phyloP scores from a whole-genome alignment of 2,329 filamentous ascomycete genomes.

The Paracorniculantispora psalliotae region DNA sequence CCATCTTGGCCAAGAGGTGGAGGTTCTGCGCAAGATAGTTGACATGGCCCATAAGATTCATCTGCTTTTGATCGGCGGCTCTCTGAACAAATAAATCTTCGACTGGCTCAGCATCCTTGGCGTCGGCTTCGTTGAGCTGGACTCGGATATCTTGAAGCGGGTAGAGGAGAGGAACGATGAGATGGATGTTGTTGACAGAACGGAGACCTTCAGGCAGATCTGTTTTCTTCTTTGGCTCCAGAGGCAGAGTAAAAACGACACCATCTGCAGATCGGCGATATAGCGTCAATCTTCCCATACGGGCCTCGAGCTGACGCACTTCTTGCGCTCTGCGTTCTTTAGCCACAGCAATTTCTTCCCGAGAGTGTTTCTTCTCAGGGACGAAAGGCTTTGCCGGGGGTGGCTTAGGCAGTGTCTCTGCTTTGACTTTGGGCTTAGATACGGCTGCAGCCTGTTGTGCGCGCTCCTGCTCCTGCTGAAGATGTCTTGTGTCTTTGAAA shows the following conservation, averaged over 20 bases:
- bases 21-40: slow-evolving; percentile 72
- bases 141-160: slow-evolving; percentile 64
- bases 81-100: slow-evolving; percentile 61
- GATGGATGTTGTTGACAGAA: slow-evolving; percentile 56
- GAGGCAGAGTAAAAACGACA: slow-evolving; percentile 62
- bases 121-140: slow-evolving; percentile 59
- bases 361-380: slow-evolving; percentile 47
- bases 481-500: slow-evolving; percentile 51
- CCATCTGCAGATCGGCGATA: slow-evolving; percentile 68
- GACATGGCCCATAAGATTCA: slow-evolving; percentile 66
- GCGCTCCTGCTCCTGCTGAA: slow-evolving; percentile 25
- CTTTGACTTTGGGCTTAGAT: slow-evolving; percentile 6
- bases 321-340: slow-evolving; percentile 60
- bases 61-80: slow-evolving; percentile 49
- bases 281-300: slow-evolving; percentile 61
- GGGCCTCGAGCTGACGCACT: slow-evolving; percentile 67
- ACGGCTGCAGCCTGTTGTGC: slow-evolving; percentile 11
- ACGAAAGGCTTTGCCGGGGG: slow-evolving; percentile 29
- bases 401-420: slow-evolving; percentile 8
- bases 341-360: slow-evolving; percentile 57
- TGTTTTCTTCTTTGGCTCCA: slow-evolving; percentile 58
- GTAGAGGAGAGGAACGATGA: slow-evolving; percentile 68
- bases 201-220: slow-evolving; percentile 59
- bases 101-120: slow-evolving; percentile 55
- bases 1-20: slow-evolving; percentile 58